These are phyloP conservation scores for Kodamaea plutei DNA, from an alignment of 1,139 yeast genomes.

Conservation along the genomic window DNA sequence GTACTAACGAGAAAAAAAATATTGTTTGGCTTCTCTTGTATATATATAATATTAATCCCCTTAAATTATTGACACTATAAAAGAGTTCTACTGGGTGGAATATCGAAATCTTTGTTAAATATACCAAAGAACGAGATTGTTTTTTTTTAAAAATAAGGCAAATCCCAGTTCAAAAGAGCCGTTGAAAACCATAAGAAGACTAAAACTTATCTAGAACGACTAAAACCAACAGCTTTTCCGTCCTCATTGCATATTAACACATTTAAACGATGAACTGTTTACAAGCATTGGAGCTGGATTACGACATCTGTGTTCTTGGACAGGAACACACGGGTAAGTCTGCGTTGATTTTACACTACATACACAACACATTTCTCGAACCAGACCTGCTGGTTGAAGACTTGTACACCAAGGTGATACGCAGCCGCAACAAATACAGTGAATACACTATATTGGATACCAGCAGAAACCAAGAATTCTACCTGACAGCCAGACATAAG, in stretches of 20 bases:
- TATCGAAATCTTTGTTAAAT: too few relatives aligned
- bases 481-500: slow-evolving; percentile 22
- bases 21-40: too few relatives aligned
- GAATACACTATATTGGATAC: slow-evolving; percentile 31
- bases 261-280: slow-evolving; percentile 13
- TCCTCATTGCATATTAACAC: too few relatives aligned
- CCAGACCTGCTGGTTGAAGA: slow-evolving; percentile 27
- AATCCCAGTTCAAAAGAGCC: too few relatives aligned
- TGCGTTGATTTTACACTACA: slow-evolving; percentile 23
- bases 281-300: slow-evolving; percentile 22
- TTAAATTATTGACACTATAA: too few relatives aligned
- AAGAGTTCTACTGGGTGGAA: too few relatives aligned
- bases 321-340: slow-evolving; percentile 28
- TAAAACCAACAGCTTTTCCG: too few relatives aligned
- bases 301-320: slow-evolving; percentile 35
- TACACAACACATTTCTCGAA: slow-evolving; percentile 21
- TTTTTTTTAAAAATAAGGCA: too few relatives aligned
- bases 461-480: slow-evolving; percentile 20
- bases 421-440: slow-evolving; percentile 13
- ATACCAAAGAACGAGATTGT: too few relatives aligned
- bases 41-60: too few relatives aligned
- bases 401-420: slow-evolving; percentile 26
- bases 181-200: too few relatives aligned
- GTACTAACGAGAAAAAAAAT: neutral
- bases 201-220: too few relatives aligned